These are phyloP conservation scores for Solanum ossicruentum DNA, from an alignment of 257 asterid species.

Conservation along the genomic window DNA sequence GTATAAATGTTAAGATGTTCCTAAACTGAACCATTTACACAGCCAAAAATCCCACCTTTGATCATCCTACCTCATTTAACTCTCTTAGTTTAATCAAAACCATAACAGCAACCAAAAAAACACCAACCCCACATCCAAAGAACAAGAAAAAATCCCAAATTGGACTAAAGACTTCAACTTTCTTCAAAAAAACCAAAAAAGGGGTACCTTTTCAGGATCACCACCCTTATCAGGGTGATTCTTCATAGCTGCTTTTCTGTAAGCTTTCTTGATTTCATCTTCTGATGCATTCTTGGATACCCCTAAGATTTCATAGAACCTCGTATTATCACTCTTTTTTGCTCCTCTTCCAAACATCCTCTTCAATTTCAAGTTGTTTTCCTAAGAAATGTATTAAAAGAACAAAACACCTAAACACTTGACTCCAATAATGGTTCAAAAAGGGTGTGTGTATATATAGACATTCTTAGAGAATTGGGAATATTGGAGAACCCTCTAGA, in stretches of 20 bases:
- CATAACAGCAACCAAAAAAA: background rate
- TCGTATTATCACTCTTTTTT: constrained; percentile 37
- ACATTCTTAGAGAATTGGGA: background rate
- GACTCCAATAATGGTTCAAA: background rate
- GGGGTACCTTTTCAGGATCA: constrained; percentile 70
- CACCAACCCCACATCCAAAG: background rate
- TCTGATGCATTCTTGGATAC: constrained; percentile 52
- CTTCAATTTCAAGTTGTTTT: background rate
- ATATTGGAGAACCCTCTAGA: background rate
- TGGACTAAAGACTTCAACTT: background rate
- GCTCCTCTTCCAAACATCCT: constrained; percentile 55
- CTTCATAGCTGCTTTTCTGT: constrained; percentile 71
- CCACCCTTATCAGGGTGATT: constrained; percentile 91
- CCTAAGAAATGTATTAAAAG: background rate
- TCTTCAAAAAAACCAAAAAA: background rate
- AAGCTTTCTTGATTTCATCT: constrained; percentile 77
- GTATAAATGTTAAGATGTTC: background rate
- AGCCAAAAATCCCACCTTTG: background rate
- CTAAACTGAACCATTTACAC: background rate
- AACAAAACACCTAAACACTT: background rate
- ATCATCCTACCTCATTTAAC: background rate
- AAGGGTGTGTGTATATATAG: background rate
- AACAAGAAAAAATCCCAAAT: background rate
- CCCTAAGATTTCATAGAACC: constrained; percentile 35
- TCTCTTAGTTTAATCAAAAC: background rate